Evolutionary conservation across 345 rosid genomes (phyloP).

Genomic region (Moricandia moricandioides): DNA sequence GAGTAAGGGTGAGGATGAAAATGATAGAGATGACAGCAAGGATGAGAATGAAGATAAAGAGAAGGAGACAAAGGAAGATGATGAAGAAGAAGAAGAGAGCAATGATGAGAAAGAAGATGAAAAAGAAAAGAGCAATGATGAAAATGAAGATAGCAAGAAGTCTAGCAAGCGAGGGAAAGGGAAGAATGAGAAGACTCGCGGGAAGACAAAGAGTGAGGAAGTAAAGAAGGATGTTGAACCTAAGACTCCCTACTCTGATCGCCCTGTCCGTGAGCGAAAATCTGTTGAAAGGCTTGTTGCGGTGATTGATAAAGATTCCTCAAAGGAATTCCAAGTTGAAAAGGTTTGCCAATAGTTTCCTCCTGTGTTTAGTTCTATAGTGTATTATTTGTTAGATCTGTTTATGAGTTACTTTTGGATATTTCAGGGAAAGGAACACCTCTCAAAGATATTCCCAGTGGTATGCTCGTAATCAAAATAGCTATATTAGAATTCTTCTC

Average conservation of each 20-base stretch:
- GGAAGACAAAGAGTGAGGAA: slow-evolving; percentile 43
- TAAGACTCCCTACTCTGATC: slow-evolving; percentile 67
- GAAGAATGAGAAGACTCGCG: slow-evolving; percentile 45
- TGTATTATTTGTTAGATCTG: slow-evolving; percentile 15
- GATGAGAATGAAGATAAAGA: slow-evolving; percentile 22
- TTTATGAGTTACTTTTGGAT: slow-evolving; percentile 28
- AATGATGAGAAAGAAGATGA: slow-evolving; percentile 30
- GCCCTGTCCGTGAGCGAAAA: slow-evolving; percentile 92
- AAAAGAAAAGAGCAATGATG: slow-evolving; percentile 28
- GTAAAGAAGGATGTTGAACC: slow-evolving; percentile 51
- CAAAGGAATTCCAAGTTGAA: slow-evolving; percentile 65
- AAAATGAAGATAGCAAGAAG: slow-evolving; percentile 34
- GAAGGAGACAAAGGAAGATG: slow-evolving; percentile 25
- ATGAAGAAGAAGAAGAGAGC: slow-evolving; percentile 29
- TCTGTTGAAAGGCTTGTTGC: slow-evolving; percentile 95
- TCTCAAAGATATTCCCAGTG: slow-evolving; percentile 90
- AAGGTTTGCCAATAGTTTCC: slow-evolving; percentile 50
- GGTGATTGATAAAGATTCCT: slow-evolving; percentile 63
- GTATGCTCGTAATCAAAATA: slow-evolving; percentile 40
- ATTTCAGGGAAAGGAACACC: slow-evolving; percentile 84
- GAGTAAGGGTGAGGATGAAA: slow-evolving; percentile 23
- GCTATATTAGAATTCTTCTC: slow-evolving; percentile 1
- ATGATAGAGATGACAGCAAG: slow-evolving; percentile 25
- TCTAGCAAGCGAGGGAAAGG: slow-evolving; percentile 46
- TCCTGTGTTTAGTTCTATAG: not conserved